A percentile compares a stretch with the other conserved stretches of the same genome.
Evolutionary conservation across 2,329 filamentous ascomycete genomes (phyloP).

Genomic region (Monilinia fructigena): DNA sequence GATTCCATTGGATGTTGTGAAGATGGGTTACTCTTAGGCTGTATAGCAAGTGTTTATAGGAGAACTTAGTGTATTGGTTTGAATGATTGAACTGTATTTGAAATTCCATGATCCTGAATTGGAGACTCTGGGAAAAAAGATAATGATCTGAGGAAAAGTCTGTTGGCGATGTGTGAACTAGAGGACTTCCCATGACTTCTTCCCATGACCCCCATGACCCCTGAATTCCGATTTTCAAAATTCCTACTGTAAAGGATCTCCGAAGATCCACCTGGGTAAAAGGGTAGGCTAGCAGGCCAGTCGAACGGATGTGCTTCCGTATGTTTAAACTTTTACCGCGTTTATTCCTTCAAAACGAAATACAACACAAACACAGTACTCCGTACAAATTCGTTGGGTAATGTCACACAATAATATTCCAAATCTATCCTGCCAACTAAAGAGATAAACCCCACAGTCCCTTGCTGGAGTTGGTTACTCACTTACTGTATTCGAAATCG

Average conservation of each 20-base stretch:
- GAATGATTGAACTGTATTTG: background rate
- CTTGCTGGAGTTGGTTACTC: slow-evolving; percentile 1
- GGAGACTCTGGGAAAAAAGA: too few relatives aligned
- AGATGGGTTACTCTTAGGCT: background rate
- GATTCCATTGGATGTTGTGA: slow-evolving; percentile 1
- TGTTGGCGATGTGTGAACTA: slow-evolving; percentile 1
- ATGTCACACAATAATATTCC: slow-evolving; percentile 15
- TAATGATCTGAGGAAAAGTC: background rate
- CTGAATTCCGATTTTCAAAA: background rate
- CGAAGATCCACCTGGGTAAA: background rate
- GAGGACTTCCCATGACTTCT: background rate
- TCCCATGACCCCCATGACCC: background rate
- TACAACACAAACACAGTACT: background rate
- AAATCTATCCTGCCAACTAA: background rate
- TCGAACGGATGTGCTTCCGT: background rate
- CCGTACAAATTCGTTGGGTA: background rate
- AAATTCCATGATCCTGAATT: background rate
- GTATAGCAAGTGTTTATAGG: background rate
- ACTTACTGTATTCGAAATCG: background rate
- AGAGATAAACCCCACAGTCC: slow-evolving; percentile 17
- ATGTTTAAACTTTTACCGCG: background rate
- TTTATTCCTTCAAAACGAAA: background rate
- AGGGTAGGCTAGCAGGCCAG: background rate
- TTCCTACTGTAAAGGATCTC: background rate
- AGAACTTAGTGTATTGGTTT: background rate